These are phyloP conservation scores for Botrytis galanthina DNA, from an alignment of 2,329 filamentous ascomycete species.

Conservation along the genomic window DNA sequence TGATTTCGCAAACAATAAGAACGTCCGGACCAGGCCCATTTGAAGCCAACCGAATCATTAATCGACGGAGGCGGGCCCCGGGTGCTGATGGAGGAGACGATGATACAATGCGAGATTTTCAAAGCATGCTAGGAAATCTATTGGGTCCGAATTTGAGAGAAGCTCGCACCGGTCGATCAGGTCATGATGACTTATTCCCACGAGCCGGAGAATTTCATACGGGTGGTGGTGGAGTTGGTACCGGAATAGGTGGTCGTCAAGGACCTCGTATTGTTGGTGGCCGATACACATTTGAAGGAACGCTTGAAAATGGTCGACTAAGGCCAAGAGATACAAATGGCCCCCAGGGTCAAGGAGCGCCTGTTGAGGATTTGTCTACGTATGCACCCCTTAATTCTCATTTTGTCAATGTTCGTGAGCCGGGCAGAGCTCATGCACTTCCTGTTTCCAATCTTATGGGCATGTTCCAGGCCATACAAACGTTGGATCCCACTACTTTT, in stretches of 20 bases:
- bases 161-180: conserved; percentile 36
- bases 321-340: conserved; percentile 51
- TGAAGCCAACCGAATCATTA: neutral
- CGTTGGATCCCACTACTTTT: neutral
- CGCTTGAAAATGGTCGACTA: conserved; percentile 36
- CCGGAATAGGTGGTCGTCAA: conserved; percentile 19
- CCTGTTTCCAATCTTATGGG: neutral
- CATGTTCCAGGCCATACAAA: neutral
- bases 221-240: conserved; percentile 23
- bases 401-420: neutral
- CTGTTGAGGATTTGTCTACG: conserved; percentile 48
- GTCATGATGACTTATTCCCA: conserved; percentile 34
- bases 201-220: conserved; percentile 25
- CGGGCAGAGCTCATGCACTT: neutral
- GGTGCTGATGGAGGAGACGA: conserved; percentile 24
- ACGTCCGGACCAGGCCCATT: conserved; percentile 13
- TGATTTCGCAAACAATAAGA: conserved; percentile 35
- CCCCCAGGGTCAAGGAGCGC: conserved; percentile 47
- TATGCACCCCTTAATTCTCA: conserved; percentile 39
- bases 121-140: conserved; percentile 47
- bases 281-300: conserved; percentile 37
- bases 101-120: conserved; percentile 41
- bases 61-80: conserved; percentile 16
- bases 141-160: conserved; percentile 38
- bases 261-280: conserved; percentile 31